Conservation (phyloP, 108 stramenopile species). For the Cyclotella choctawhatcheeana region DNA sequence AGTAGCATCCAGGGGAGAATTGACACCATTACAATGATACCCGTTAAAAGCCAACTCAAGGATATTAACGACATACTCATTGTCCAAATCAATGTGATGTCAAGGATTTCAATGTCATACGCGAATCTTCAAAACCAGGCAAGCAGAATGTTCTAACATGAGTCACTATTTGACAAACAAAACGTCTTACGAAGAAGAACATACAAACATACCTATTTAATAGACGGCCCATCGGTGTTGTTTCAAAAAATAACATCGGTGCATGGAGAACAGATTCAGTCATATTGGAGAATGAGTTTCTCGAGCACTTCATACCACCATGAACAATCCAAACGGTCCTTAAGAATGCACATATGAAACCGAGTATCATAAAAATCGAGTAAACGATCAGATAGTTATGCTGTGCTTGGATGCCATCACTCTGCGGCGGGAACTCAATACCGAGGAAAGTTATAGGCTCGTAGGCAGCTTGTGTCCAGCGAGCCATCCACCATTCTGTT, state of each 20-base stretch:
- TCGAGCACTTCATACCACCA: conserved; percentile 48
- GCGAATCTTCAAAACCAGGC: no score
- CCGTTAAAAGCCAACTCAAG: conserved; percentile 68
- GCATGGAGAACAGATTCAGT: conserved; percentile 60
- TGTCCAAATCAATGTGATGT: conserved; percentile 70
- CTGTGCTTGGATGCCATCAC: conserved; percentile 70
- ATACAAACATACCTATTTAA: background rate
- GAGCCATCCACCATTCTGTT: conserved; percentile 85
- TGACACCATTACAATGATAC: conserved; percentile 58
- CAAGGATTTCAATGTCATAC: conserved; percentile 88
- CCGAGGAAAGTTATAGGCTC: conserved; percentile 58
- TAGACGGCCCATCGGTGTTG: conserved; percentile 69
- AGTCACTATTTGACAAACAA: no score
- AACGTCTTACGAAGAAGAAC: no score
- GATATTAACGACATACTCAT: conserved; percentile 80
- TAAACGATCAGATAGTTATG: conserved; percentile 66
- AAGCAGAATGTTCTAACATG: no score
- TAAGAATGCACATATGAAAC: conserved; percentile 56
- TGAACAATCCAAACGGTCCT: conserved; percentile 65
- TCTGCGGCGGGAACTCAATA: conserved; percentile 63
- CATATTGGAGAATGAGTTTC: conserved; percentile 47
- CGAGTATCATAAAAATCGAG: conserved; percentile 54
- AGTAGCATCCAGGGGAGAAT: conserved; percentile 81
- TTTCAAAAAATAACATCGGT: conserved; percentile 93
- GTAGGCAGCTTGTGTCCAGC: conserved; percentile 70